Percentiles rank a stretch among this genome's conserved stretches.
phyloP scores from a whole-genome alignment of 352 stramenopile species.

The Phytophthora meadii region DNA sequence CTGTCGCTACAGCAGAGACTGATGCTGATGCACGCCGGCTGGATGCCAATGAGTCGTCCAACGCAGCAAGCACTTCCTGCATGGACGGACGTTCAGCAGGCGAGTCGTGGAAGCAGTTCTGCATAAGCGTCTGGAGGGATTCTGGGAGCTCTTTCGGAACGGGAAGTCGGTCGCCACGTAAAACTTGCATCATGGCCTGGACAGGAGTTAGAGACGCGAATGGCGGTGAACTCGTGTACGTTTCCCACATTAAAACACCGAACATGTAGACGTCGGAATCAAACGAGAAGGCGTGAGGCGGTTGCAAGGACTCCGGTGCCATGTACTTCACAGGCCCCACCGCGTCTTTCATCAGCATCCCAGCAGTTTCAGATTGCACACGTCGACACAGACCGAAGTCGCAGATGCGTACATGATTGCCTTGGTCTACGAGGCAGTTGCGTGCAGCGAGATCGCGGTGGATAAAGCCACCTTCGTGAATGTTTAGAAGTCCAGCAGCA shows the following conservation, averaged over 20 bases:
- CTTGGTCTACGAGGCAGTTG: conserved; percentile 79
- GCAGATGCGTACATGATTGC: conserved; percentile 72
- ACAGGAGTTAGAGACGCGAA: conserved; percentile 64
- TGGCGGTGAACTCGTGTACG: conserved; percentile 59
- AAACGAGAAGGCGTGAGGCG: conserved; percentile 78
- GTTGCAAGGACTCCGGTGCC: conserved; percentile 81
- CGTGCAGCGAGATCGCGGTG: conserved; percentile 81
- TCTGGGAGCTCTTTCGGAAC: conserved; percentile 52
- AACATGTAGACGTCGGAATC: conserved; percentile 87
- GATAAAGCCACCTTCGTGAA: conserved; percentile 87
- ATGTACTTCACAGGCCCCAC: conserved; percentile 87
- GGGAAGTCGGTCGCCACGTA: conserved; percentile 64
- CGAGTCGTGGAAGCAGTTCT: conserved; percentile 73
- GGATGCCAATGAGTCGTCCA: conserved; percentile 45
- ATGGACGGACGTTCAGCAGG: conserved; percentile 71
- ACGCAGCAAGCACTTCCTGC: conserved; percentile 62
- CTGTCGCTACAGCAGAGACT: conserved; percentile 28
- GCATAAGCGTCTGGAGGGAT: conserved; percentile 66
- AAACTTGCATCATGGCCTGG: conserved; percentile 69
- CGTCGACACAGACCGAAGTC: conserved; percentile 83
- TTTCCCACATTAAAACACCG: conserved; percentile 87
- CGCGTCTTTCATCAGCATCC: conserved; percentile 67
- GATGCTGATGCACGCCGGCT: conserved; percentile 25
- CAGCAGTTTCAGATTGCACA: conserved; percentile 55
- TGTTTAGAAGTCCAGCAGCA: conserved; percentile 77